Conservation (phyloP, 371 early-diverging fungal genomes). For the Mortierella sp. region DNA sequence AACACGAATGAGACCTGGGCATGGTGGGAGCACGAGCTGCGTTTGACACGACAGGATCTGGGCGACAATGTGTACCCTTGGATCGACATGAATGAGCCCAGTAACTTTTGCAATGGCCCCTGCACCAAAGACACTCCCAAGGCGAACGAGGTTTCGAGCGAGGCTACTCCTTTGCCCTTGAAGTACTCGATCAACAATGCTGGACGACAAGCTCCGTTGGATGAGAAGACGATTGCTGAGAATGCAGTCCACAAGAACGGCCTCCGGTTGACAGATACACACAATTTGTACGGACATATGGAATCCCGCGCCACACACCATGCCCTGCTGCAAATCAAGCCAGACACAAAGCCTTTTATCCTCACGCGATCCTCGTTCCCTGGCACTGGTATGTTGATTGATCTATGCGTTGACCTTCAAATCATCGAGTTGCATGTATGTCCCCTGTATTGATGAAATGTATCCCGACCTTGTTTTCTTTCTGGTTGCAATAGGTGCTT, state of each 20-base stretch:
- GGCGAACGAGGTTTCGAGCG: background rate
- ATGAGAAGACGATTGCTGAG: constrained; percentile 62
- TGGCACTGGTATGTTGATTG: constrained; percentile 77
- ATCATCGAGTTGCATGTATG: no score
- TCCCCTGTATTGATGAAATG: no score
- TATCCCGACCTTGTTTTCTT: no score
- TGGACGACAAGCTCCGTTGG: constrained; percentile 57
- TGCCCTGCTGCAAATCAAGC: constrained; percentile 52
- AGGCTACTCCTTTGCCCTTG: constrained; percentile 16
- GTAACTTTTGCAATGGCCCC: constrained; percentile 67
- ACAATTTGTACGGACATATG: constrained; percentile 76
- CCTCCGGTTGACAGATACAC: constrained; percentile 67
- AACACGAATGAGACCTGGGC: constrained; percentile 57
- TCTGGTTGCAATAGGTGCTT: no score
- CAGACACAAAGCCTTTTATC: constrained; percentile 74
- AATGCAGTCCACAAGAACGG: constrained; percentile 66
- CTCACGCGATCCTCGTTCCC: constrained; percentile 77
- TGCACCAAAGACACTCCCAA: constrained; percentile 51
- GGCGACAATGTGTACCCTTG: constrained; percentile 57
- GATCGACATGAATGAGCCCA: constrained; percentile 83
- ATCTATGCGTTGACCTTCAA: no score
- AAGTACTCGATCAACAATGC: constrained; percentile 65
- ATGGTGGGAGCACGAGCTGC: constrained; percentile 63
- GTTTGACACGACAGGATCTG: constrained; percentile 33
- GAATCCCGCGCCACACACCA: constrained; percentile 61